phyloP scores from a whole-genome alignment of 2,329 filamentous ascomycete species.

The Cercospora beticola region DNA sequence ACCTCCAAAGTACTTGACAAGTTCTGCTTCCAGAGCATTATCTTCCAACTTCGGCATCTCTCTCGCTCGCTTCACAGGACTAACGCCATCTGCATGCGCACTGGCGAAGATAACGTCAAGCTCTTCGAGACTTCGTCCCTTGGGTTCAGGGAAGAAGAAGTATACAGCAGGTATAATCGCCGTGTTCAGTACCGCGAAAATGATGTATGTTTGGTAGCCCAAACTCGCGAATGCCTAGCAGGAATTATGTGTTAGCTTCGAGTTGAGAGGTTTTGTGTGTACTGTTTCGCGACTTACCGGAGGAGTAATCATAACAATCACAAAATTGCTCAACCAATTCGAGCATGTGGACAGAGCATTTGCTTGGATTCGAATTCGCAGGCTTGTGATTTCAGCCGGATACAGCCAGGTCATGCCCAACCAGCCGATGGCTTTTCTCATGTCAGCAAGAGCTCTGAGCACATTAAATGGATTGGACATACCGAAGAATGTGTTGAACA shows the following conservation, averaged over 20 bases:
- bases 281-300: slow-evolving; percentile 42
- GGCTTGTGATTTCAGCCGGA: slow-evolving; percentile 39
- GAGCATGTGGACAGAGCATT: slow-evolving; percentile 54
- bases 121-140: slow-evolving; percentile 26
- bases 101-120: slow-evolving; percentile 26
- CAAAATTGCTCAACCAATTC: slow-evolving; percentile 39
- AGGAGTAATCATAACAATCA: slow-evolving; percentile 40
- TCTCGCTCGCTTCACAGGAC: slow-evolving; percentile 10
- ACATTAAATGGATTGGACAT: not conserved
- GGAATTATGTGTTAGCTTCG: slow-evolving; percentile 52
- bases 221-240: not conserved
- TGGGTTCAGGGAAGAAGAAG: slow-evolving; percentile 47
- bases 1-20: slow-evolving; percentile 11
- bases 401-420: slow-evolving; percentile 41
- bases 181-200: slow-evolving; percentile 43
- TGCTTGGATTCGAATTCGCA: slow-evolving; percentile 55
- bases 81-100: slow-evolving; percentile 1
- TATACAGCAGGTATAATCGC: slow-evolving; percentile 17
- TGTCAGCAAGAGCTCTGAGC: not conserved
- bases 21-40: not conserved
- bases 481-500: slow-evolving; percentile 26
- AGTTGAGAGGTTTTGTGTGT: slow-evolving; percentile 18
- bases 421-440: slow-evolving; percentile 28
- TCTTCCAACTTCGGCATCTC: slow-evolving; percentile 7
- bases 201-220: slow-evolving; percentile 46